Percentiles rank a stretch among this genome's conserved stretches.
Evolutionary conservation across 1,284 basidiomycete species (phyloP).

Genomic region (Trichosporon ovoides): DNA sequence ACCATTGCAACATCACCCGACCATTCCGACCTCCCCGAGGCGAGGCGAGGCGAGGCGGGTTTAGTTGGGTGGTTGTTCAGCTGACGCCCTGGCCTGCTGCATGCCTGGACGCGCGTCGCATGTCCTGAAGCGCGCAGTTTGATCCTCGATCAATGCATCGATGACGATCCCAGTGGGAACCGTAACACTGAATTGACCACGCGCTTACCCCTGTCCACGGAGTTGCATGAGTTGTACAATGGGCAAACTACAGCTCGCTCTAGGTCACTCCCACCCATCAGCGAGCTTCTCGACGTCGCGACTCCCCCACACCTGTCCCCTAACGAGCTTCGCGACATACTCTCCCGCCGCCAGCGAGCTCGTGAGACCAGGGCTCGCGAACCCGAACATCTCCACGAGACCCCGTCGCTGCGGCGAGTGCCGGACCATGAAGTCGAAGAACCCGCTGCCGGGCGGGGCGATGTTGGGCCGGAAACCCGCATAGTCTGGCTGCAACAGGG

Average conservation of each 20-base stretch:
- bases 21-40: too few relatives aligned
- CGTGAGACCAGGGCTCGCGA: slow-evolving; percentile 56
- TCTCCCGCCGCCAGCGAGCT: slow-evolving; percentile 53
- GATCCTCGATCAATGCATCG: too few relatives aligned
- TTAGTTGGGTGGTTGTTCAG: too few relatives aligned
- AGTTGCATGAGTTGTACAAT: too few relatives aligned
- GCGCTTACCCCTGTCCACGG: too few relatives aligned
- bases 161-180: too few relatives aligned
- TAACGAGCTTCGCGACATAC: slow-evolving; percentile 49
- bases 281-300: slow-evolving; percentile 7
- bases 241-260: too few relatives aligned
- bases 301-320: slow-evolving; percentile 42
- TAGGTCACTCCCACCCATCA: slow-evolving; percentile 23
- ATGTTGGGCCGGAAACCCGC: slow-evolving; percentile 89
- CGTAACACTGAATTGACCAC: too few relatives aligned
- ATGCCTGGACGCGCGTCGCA: too few relatives aligned
- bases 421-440: slow-evolving; percentile 69
- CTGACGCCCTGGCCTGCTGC: too few relatives aligned
- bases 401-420: slow-evolving; percentile 40
- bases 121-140: too few relatives aligned
- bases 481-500: slow-evolving; percentile 77
- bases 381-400: slow-evolving; percentile 51
- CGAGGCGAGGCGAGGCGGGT: too few relatives aligned
- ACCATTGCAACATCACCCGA: background rate
- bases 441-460: slow-evolving; percentile 64